These are phyloP conservation scores for Populus ilicifolia DNA, from an alignment of 345 rosid species.

Conservation along the genomic window DNA sequence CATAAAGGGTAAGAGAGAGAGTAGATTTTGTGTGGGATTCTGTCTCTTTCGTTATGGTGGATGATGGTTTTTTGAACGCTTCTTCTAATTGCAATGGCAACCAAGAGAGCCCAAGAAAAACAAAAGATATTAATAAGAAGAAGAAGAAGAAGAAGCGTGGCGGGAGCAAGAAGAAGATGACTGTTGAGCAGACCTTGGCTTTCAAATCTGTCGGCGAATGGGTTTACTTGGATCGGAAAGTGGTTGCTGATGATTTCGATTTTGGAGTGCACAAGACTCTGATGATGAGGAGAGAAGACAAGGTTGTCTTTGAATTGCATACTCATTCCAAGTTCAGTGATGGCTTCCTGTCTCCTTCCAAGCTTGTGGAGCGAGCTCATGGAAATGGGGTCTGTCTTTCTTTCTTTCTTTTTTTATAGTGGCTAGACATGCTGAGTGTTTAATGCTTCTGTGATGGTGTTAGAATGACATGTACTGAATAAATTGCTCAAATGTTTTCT, in stretches of 20 bases:
- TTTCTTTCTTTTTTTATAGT: neutral
- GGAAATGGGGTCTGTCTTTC: slow-evolving; percentile 66
- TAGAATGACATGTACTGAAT: too few relatives aligned
- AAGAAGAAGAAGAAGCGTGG: slow-evolving; percentile 71
- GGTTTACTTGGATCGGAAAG: slow-evolving; percentile 45
- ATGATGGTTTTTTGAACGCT: too few relatives aligned
- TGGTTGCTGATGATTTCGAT: slow-evolving; percentile 38
- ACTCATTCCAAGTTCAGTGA: slow-evolving; percentile 90
- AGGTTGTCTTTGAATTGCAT: slow-evolving; percentile 76
- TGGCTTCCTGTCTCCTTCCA: slow-evolving; percentile 85
- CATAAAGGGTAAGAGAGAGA: too few relatives aligned
- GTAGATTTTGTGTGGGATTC: too few relatives aligned
- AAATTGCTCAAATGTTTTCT: too few relatives aligned
- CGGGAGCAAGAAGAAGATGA: slow-evolving; percentile 67
- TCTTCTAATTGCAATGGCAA: too few relatives aligned
- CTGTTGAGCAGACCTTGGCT: slow-evolving; percentile 63
- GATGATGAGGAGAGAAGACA: slow-evolving; percentile 38
- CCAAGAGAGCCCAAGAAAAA: neutral
- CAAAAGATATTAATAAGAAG: slow-evolving; percentile 38
- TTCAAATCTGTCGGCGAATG: slow-evolving; percentile 66
- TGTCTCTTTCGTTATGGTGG: too few relatives aligned
- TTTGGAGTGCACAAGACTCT: slow-evolving; percentile 48
- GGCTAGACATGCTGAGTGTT: neutral
- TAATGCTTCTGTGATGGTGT: neutral
- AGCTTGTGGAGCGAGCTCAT: slow-evolving; percentile 89